phyloP scores from a whole-genome alignment of 805 yeast species.

The Candida taoyuanica region DNA sequence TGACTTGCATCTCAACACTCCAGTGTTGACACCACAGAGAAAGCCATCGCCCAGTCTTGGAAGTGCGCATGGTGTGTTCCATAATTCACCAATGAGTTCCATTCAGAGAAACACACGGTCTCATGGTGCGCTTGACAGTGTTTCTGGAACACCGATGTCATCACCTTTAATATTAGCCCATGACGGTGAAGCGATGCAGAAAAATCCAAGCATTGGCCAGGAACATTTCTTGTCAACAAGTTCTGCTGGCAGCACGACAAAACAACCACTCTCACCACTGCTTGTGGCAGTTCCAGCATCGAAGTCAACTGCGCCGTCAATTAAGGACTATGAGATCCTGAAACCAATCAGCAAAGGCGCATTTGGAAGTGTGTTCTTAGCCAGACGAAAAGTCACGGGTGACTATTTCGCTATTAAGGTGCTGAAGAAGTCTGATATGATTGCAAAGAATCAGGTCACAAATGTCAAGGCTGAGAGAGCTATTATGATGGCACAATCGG shows the following conservation, averaged over 20 bases:
- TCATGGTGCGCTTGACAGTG: conserved; percentile 19
- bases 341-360: conserved; percentile 97
- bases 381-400: conserved; percentile 79
- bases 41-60: conserved; percentile 22
- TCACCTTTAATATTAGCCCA: conserved; percentile 54
- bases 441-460: conserved; percentile 92
- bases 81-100: conserved; percentile 52
- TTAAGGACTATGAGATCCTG: conserved; percentile 82
- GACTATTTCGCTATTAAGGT: conserved; percentile 95
- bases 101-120: conserved; percentile 47
- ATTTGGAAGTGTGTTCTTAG: conserved; percentile 89
- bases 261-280: conserved; percentile 77
- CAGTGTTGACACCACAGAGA: conserved; percentile 29
- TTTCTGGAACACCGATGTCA: conserved; percentile 41
- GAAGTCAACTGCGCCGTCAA: conserved; percentile 57
- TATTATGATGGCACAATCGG: conserved; percentile 95
- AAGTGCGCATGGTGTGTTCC: conserved; percentile 13
- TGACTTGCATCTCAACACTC: conserved; percentile 28
- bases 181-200: conserved; percentile 32
- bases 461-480: conserved; percentile 95
- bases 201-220: conserved; percentile 19
- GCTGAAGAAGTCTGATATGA: conserved; percentile 89
- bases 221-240: conserved; percentile 27
- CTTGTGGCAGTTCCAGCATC: conserved; percentile 60
- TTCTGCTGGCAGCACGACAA: conserved; percentile 27